phyloP scores from a whole-genome alignment of 169 alveolate genomes.

The Theileria parva region DNA sequence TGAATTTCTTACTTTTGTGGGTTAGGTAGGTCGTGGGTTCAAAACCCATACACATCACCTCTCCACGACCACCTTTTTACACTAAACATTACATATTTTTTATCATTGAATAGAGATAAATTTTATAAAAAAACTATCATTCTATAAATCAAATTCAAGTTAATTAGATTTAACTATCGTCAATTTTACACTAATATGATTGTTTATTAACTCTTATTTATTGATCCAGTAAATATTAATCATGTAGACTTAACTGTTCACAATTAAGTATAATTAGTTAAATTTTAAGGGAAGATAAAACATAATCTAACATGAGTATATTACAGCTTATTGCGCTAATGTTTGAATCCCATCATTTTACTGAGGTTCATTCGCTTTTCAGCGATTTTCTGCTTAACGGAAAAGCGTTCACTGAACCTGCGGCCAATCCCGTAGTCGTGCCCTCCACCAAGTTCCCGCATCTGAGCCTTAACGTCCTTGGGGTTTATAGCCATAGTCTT shows the following conservation, averaged over 20 bases:
- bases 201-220: too few relatives aligned
- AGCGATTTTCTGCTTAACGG: slow-evolving; percentile 30
- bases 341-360: slow-evolving; percentile 61
- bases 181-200: too few relatives aligned
- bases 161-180: too few relatives aligned
- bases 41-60: too few relatives aligned
- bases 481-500: slow-evolving; percentile 82
- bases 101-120: too few relatives aligned
- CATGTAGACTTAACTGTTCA: not conserved
- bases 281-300: not conserved
- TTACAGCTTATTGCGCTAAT: slow-evolving; percentile 4
- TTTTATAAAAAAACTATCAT: too few relatives aligned
- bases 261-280: not conserved
- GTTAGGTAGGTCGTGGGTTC: too few relatives aligned
- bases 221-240: too few relatives aligned
- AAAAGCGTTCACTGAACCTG: slow-evolving; percentile 66
- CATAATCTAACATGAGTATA: not conserved
- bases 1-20: too few relatives aligned
- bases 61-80: too few relatives aligned
- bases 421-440: slow-evolving; percentile 73
- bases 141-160: too few relatives aligned
- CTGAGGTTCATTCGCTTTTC: slow-evolving; percentile 35
- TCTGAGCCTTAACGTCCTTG: slow-evolving; percentile 68
- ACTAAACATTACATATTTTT: too few relatives aligned
- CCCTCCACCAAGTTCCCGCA: slow-evolving; percentile 78